Percentiles rank a stretch among this genome's conserved stretches.
phyloP scores from a whole-genome alignment of 1,139 yeast genomes.

The Scheffersomyces illinoinensis region DNA sequence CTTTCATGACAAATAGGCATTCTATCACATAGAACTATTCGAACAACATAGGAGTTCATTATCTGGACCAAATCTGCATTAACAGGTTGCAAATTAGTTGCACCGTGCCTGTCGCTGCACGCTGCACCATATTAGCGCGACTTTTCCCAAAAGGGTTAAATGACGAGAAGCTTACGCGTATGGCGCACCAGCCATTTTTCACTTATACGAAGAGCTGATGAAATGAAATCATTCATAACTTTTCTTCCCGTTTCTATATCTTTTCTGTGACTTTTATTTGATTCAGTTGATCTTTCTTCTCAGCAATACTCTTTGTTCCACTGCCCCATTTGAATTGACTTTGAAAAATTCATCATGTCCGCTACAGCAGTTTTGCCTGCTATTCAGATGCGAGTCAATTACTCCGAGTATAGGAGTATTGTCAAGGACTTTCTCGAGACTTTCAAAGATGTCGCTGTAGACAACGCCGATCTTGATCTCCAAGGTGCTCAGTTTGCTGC shows the following conservation, averaged over 20 bases:
- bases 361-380: conserved; percentile 50
- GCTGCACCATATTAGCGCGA: not conserved
- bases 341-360: conserved; percentile 16
- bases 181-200: not conserved
- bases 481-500: conserved; percentile 36
- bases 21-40: not conserved
- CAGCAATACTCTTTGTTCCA: not conserved
- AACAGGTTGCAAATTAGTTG: not conserved
- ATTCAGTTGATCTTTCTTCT: not conserved
- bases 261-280: not conserved
- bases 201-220: not conserved
- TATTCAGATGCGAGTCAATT: conserved; percentile 63
- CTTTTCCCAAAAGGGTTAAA: not conserved
- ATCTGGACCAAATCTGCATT: not conserved
- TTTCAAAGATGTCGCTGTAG: conserved; percentile 46
- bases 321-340: not conserved
- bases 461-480: conserved; percentile 16
- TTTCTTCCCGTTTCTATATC: not conserved
- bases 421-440: conserved; percentile 61
- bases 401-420: conserved; percentile 51
- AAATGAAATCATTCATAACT: not conserved
- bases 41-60: not conserved
- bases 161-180: not conserved
- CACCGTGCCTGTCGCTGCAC: not conserved
- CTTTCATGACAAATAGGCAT: too few species aligned